These are phyloP conservation scores for Coccomyxa sp. DNA, from an alignment of 139 green algal genomes.

Conservation along the genomic window DNA sequence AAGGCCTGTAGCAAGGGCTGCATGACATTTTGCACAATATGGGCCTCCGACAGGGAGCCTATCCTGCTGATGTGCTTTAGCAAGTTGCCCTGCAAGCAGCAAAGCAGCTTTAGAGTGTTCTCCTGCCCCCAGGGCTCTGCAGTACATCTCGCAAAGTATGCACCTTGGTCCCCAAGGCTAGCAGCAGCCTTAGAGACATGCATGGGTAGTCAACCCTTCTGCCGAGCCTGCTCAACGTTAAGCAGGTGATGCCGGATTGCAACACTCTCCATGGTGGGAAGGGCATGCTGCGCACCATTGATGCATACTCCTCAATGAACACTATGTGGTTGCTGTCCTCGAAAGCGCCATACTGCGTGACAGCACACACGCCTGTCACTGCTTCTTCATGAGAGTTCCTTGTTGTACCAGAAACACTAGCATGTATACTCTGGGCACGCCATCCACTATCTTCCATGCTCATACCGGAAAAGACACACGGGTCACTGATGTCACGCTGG, in stretches of 20 bases:
- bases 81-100: background rate
- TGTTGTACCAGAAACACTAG: background rate
- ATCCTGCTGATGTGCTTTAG: background rate
- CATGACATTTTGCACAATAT: background rate
- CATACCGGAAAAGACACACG: no score
- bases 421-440: no score
- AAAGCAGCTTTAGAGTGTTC: background rate
- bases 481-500: background rate
- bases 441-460: no score
- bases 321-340: background rate
- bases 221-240: no score
- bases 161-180: no score
- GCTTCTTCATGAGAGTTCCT: background rate
- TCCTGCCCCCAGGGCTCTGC: no score
- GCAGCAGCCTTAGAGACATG: no score
- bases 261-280: background rate
- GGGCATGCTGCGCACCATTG: background rate
- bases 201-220: no score
- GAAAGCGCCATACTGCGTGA: background rate
- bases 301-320: background rate
- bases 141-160: no score
- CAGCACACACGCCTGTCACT: background rate
- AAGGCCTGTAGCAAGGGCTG: background rate
- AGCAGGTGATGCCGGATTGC: no score
- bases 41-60: background rate